Base-by-base conservation (phyloP, 2,329 filamentous ascomycete species). In the Hyphodiscus sp. region DNA sequence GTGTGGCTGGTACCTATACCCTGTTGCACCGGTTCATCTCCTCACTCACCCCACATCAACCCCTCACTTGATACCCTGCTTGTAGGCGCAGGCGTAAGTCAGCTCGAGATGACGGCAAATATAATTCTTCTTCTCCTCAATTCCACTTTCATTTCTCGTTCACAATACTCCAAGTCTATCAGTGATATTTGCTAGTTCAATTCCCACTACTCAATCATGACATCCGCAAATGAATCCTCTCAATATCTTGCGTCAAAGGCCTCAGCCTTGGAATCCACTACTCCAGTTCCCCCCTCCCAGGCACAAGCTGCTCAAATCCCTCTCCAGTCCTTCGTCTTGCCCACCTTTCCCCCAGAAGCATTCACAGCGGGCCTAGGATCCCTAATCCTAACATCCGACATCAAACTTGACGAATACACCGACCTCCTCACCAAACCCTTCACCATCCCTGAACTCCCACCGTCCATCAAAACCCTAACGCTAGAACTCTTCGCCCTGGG, bases 401-500 rank as follows among this genome's bases (percentile, higher is more conserved):
- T 77, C 65, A 73, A 73, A 56, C 68, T 74, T 51, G 70, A 72
- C 57, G 71, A 74, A 41, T 77, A 77, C 65, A 68, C 72, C 50
- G 49, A 55, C 16, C 59, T 72, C 8, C 68, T 77, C 41, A 49
- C 26, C 3, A 45, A 58, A 13, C 60, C 67, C 13, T 70, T 67
- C 61, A 59, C 64, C 0, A 61, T 74, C 20, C 70, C 73, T 2
- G 55, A 61, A 2, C 64, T 76, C 0, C 74, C 74, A 0, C 23
- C 50, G 15, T 63, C 61, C 19, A 74, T 77, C 57, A 71, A 72
- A 33, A 64, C 63, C 52, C 65, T 78, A 1, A 76, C 73, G 0
- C 70, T 77, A 43, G 75, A 77, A 58, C 68, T 76, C 26, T 78
- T 78, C 68, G 69, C 69, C 13, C 65, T 76, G 6, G 75, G 75